Conservation (phyloP, 169 alveolate genomes). For the Plasmodium relictum region DNA sequence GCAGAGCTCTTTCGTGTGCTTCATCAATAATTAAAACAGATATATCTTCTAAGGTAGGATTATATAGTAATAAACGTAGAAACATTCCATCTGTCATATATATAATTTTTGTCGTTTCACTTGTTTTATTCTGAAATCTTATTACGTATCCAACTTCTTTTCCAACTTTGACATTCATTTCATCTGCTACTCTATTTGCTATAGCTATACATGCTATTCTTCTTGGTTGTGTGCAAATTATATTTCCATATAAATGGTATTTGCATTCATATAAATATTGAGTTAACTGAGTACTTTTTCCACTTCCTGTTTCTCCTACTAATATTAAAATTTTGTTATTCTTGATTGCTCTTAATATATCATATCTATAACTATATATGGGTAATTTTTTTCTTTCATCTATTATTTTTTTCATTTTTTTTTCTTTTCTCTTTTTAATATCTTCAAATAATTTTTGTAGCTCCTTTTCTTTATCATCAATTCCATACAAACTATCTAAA, state of each 20-base stretch:
- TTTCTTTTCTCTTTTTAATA: conserved; percentile 76
- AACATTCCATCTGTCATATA: conserved; percentile 99
- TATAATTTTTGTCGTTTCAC: conserved; percentile 95
- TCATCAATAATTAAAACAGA: conserved; percentile 98
- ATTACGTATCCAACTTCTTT: conserved; percentile 95
- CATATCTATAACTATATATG: conserved; percentile 94
- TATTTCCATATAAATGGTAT: conserved; percentile 95
- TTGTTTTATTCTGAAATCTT: conserved; percentile 99
- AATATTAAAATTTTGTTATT: conserved; percentile 94
- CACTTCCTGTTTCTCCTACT: conserved; percentile 99
- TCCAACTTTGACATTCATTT: conserved; percentile 98
- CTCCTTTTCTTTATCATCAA: conserved; percentile 79
- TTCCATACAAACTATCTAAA: conserved; percentile 78
- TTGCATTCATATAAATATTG: conserved; percentile 98
- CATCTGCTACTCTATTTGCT: conserved; percentile 99
- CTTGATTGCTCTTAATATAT: conserved; percentile 92
- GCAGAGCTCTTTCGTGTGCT: conserved; percentile 99
- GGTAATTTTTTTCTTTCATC: conserved; percentile 93
- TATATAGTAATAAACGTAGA: conserved; percentile 96
- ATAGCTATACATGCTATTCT: conserved; percentile 99
- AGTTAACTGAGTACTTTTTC: conserved; percentile 99
- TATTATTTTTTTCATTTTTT: conserved; percentile 79
- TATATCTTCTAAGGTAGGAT: conserved; percentile 95
- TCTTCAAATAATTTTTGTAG: conserved; percentile 50
- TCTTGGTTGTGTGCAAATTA: conserved; percentile 99